A percentile compares a stretch with the other conserved stretches of the same genome.
Evolutionary conservation across 1,284 basidiomycete species (phyloP).

Genomic region (Cronartium ribicola): DNA sequence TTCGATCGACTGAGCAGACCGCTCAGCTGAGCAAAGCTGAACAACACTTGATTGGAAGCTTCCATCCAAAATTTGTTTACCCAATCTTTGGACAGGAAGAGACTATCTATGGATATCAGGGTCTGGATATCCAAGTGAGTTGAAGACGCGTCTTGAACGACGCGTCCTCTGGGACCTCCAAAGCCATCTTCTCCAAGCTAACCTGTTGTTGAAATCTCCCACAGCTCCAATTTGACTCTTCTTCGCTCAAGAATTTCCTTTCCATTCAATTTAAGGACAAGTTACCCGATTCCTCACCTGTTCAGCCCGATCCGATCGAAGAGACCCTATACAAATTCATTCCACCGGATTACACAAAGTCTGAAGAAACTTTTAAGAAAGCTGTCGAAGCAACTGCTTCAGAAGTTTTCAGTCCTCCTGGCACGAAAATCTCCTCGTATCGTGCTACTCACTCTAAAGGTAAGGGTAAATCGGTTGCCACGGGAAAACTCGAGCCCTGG

Average conservation of each 20-base stretch:
- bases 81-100: slow-evolving; percentile 89
- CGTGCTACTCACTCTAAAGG: slow-evolving; percentile 34
- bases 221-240: slow-evolving; percentile 78
- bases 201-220: slow-evolving; percentile 41
- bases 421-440: slow-evolving; percentile 40
- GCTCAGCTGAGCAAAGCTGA: slow-evolving; percentile 33
- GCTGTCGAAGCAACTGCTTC: slow-evolving; percentile 16
- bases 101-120: slow-evolving; percentile 89
- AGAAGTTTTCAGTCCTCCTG: slow-evolving; percentile 22
- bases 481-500: slow-evolving; percentile 18
- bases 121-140: slow-evolving; percentile 69
- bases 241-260: slow-evolving; percentile 73
- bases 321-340: slow-evolving; percentile 72
- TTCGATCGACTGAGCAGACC: slow-evolving; percentile 7
- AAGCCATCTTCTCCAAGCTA: neutral
- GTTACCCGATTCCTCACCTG: slow-evolving; percentile 63
- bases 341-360: slow-evolving; percentile 58
- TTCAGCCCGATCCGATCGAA: slow-evolving; percentile 78
- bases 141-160: slow-evolving; percentile 48
- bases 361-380: slow-evolving; percentile 19
- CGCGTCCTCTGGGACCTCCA: neutral
- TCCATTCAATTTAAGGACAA: slow-evolving; percentile 65
- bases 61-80: slow-evolving; percentile 50
- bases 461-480: slow-evolving; percentile 23
- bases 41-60: slow-evolving; percentile 43